Evolutionary conservation across 169 alveolate genomes (phyloP).

Genomic region (Plasmodium cynomolgi): DNA sequence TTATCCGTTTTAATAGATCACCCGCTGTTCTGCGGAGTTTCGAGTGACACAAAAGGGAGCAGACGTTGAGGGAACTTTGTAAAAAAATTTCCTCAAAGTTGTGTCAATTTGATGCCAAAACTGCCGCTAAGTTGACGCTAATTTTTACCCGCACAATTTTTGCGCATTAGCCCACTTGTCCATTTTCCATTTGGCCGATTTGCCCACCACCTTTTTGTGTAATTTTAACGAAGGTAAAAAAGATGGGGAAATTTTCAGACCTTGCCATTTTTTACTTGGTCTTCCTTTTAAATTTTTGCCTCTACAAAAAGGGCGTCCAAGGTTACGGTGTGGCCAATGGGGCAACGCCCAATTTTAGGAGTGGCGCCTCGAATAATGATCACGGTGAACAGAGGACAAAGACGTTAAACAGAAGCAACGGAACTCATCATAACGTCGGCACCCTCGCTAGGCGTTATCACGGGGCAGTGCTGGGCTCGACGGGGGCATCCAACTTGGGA

Average conservation of each 20-base stretch:
- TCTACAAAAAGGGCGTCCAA: background rate
- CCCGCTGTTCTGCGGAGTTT: background rate
- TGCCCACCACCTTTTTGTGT: background rate
- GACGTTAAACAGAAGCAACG: background rate
- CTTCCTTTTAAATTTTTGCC: slow-evolving; percentile 2
- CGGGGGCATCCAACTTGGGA: background rate
- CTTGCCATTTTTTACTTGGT: background rate
- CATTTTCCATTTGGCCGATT: background rate
- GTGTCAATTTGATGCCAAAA: background rate
- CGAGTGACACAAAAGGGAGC: background rate
- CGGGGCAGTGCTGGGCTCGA: background rate
- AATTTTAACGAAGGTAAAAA: background rate
- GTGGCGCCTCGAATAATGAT: background rate
- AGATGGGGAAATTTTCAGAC: background rate
- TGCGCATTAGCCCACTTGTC: background rate
- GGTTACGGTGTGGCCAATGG: background rate
- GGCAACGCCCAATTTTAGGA: background rate
- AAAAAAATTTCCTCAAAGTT: background rate
- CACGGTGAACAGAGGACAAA: background rate
- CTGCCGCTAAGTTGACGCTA: background rate
- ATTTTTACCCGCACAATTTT: background rate
- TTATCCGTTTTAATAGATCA: background rate
- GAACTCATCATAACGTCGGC: background rate
- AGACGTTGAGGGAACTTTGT: background rate
- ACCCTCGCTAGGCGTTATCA: background rate